Evolutionary conservation across 306 rosid species (phyloP), one percentile per base, ranked within the genome.

Genomic region (Argentina anserina): DNA sequence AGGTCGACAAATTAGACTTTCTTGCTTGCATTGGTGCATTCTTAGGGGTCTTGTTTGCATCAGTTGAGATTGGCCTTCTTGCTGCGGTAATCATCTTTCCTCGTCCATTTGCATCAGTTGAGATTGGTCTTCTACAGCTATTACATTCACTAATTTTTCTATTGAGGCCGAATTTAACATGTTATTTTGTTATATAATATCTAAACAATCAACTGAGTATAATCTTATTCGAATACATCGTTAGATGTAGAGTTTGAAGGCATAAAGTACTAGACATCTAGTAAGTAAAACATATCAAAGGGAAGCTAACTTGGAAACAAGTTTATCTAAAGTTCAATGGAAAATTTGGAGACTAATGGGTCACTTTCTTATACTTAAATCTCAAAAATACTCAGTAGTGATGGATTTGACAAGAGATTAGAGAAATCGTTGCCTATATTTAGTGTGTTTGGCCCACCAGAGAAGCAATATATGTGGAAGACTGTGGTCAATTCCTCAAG

Each of bases 31-130:
- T 74, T 68, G 88, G 87, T 2, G 97, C 97, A 25, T 93, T 93
- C 87, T 82, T 93, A 10, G 98, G 97, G 0, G 98, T 93, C 40
- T 82, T 93, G 21, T 93, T 93, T 74, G 86, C 78, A 20, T 90
- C 98, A 1, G 98, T 85, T 0, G 97, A 93, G 80, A 87, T 87
- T 33, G 98, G 97, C 67, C 94, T 93, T 8, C 87, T 93, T 34
- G 72, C 61, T 1, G 94, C 98, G 87, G 98, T 93, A 86, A 78
- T 9, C 62, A 31, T 42, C 20, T 26, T 28, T 23, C 23, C 39
- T 29, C 8, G 29, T 29, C 25, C 6, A 34, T 50, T 50, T 50
- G 58, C 26, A 20, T 90, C 98, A 1, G 98, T 85, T 0, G 97
- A 93, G 80, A 87, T 87, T 33, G 98, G 97, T 70, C 94, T 93